These are phyloP conservation scores for Coemansia sp. DNA, from an alignment of 192 early-diverging fungal species.

Conservation along the genomic window DNA sequence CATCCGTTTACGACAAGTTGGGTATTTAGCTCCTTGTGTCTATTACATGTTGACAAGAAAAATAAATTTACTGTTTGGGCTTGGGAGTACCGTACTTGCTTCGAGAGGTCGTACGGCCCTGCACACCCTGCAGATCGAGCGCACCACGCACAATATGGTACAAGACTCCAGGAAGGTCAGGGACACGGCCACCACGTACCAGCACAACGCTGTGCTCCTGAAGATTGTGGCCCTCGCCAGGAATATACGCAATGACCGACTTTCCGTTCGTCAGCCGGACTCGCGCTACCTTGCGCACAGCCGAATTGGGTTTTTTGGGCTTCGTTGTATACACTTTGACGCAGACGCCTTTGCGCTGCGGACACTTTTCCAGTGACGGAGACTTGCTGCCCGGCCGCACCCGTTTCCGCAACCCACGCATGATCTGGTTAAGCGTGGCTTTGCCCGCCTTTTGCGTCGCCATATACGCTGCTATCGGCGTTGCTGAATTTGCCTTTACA, in stretches of 20 bases:
- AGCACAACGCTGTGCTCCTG: constrained; percentile 97
- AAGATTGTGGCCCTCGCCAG: constrained; percentile 96
- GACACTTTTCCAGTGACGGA: constrained; percentile 81
- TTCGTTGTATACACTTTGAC: constrained; percentile 93
- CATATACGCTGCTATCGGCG: constrained; percentile 7
- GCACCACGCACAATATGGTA: constrained; percentile 93
- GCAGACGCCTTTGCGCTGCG: constrained; percentile 92
- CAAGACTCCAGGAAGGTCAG: constrained; percentile 95
- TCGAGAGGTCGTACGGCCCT: constrained; percentile 71
- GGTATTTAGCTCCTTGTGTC: background rate
- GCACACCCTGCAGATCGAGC: constrained; percentile 92
- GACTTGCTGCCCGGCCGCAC: constrained; percentile 64
- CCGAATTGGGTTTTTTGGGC: constrained; percentile 99
- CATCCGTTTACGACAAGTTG: no score
- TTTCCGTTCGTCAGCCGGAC: constrained; percentile 93
- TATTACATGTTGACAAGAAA: constrained; percentile 9
- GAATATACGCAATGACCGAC: constrained; percentile 92
- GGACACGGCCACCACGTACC: constrained; percentile 91
- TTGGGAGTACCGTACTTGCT: constrained; percentile 96
- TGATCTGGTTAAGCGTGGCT: constrained; percentile 94
- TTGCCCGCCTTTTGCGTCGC: constrained; percentile 45
- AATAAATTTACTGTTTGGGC: constrained; percentile 46
- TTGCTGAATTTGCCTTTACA: background rate
- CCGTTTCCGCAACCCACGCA: constrained; percentile 76
- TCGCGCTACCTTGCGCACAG: constrained; percentile 87